phyloP scores from a whole-genome alignment of 768 basidiomycete species.

The Coprinopsis strossmayeri region DNA sequence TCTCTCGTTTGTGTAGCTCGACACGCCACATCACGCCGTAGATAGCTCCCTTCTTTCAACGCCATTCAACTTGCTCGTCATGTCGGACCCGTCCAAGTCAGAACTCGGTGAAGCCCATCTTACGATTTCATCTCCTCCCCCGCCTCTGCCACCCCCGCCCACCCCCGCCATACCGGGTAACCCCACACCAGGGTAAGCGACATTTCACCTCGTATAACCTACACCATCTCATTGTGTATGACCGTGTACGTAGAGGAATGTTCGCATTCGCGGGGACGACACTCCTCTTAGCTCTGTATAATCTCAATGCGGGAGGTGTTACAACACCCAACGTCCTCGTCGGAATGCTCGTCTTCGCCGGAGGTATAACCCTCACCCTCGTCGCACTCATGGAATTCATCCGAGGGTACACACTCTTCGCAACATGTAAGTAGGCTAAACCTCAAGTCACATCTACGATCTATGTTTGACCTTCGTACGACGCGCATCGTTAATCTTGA shows the following conservation, averaged over 20 bases:
- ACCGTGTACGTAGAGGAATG: too few relatives aligned
- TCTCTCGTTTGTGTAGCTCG: too few relatives aligned
- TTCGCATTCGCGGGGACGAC: constrained; percentile 9
- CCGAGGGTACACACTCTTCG: constrained; percentile 10
- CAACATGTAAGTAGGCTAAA: constrained; percentile 4
- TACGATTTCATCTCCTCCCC: too few relatives aligned
- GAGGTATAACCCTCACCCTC: constrained; percentile 2
- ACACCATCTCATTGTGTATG: neutral
- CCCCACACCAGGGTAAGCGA: neutral
- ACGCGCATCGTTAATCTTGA: neutral
- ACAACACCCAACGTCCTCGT: constrained; percentile 8
- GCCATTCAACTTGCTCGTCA: too few relatives aligned
- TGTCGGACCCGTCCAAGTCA: too few relatives aligned
- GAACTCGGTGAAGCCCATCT: too few relatives aligned
- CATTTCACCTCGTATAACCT: neutral
- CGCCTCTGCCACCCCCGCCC: neutral
- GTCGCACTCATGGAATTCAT: constrained; percentile 7
- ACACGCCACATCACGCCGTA: too few relatives aligned
- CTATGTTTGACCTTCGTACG: neutral
- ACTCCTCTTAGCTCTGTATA: constrained; percentile 6
- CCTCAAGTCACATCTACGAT: neutral
- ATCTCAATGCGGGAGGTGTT: constrained; percentile 9
- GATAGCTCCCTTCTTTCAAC: too few relatives aligned
- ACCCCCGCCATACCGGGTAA: neutral
- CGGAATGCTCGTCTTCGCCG: constrained; percentile 10